Evolutionary conservation across 1,284 basidiomycete genomes (phyloP).

Genomic region (Cystobasidium slooffiae): DNA sequence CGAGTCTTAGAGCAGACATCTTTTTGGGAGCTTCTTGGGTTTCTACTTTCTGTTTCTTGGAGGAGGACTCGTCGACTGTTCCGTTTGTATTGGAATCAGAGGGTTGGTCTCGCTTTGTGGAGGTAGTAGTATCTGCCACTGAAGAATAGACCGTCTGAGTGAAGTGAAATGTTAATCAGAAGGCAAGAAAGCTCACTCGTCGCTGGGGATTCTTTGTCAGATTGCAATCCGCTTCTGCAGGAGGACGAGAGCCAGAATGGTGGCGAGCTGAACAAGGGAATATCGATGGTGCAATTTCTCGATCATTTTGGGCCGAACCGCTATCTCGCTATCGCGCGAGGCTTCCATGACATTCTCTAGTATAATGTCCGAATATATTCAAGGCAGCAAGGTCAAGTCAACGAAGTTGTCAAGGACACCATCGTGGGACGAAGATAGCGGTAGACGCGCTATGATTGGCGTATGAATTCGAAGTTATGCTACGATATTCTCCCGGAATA

Average conservation of each 20-base stretch:
- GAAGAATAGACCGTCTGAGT: background rate
- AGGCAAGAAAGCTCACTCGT: background rate
- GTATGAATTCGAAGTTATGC: no score
- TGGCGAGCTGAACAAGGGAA: background rate
- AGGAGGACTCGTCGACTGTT: background rate
- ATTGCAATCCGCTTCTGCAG: background rate
- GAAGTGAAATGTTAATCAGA: background rate
- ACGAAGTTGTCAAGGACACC: no score
- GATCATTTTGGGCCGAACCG: background rate
- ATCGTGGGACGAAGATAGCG: no score
- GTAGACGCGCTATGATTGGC: no score
- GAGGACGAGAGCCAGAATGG: conserved; percentile 1
- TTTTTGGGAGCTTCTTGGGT: conserved; percentile 10
- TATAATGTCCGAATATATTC: background rate
- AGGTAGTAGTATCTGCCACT: conserved; percentile 25
- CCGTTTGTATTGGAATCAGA: conserved; percentile 22
- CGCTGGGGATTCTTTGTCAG: background rate
- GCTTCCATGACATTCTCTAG: background rate
- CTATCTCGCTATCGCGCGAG: background rate
- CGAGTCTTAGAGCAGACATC: conserved; percentile 53
- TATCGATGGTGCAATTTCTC: conserved; percentile 15
- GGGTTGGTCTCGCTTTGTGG: conserved; percentile 24
- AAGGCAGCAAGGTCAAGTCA: no score
- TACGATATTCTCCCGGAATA: no score
- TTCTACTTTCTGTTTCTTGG: conserved; percentile 22